phyloP scores from a whole-genome alignment of 2,329 filamentous ascomycete species.

The Scedosporium aurantiacum region DNA sequence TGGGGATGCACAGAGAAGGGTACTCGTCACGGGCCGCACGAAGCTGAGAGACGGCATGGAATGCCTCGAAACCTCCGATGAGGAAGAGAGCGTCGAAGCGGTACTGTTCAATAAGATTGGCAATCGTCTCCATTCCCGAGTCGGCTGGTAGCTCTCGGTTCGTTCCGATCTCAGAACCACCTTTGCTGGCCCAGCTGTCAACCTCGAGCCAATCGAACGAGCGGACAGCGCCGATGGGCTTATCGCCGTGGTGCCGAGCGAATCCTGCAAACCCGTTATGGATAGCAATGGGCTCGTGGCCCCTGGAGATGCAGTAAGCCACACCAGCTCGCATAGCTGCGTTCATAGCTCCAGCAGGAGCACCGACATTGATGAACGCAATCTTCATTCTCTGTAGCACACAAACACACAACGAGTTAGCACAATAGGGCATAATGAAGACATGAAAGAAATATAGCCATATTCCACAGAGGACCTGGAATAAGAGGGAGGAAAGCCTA shows the following conservation, averaged over 20 bases:
- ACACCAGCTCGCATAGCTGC: conserved; percentile 88
- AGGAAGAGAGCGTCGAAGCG: conserved; percentile 86
- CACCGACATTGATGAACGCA: conserved; percentile 93
- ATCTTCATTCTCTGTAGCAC: conserved; percentile 68
- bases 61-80: conserved; percentile 92
- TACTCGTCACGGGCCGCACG: conserved; percentile 69
- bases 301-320: conserved; percentile 80
- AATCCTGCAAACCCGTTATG: conserved; percentile 96
- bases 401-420: background rate
- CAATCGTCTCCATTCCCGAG: conserved; percentile 70
- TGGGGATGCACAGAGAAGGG: conserved; percentile 81
- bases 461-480: background rate
- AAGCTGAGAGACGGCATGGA: conserved; percentile 81
- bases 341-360: conserved; percentile 96
- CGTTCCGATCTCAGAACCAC: conserved; percentile 94
- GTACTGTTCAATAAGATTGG: conserved; percentile 73
- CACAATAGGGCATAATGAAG: background rate
- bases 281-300: conserved; percentile 86
- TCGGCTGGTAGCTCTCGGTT: conserved; percentile 88
- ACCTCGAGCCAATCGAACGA: conserved; percentile 88
- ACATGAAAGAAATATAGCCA: background rate
- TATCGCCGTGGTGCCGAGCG: conserved; percentile 77
- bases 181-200: conserved; percentile 89
- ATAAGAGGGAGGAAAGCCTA: conserved; percentile 22
- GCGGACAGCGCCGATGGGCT: conserved; percentile 71